Conservation (phyloP, 768 basidiomycete genomes). For the Cystobasidium ongulense region DNA sequence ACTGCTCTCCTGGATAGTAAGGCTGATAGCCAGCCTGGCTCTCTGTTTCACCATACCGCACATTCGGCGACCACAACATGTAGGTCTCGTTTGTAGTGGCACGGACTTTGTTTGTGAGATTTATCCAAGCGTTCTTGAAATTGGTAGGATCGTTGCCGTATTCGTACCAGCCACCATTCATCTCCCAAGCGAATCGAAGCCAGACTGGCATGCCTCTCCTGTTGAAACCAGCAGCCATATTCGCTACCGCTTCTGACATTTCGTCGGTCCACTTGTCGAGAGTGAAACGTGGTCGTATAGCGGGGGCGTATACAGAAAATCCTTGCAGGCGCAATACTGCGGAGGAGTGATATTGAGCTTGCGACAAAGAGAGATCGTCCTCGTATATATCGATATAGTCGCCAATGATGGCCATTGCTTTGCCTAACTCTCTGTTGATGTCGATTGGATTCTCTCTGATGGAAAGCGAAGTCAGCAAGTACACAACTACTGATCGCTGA, state of each 20-base stretch:
- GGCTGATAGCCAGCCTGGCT: slow-evolving; percentile 23
- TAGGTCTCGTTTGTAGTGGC: slow-evolving; percentile 29
- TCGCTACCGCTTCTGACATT: slow-evolving; percentile 30
- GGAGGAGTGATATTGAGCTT: slow-evolving; percentile 29
- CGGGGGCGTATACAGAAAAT: slow-evolving; percentile 32
- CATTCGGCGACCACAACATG: slow-evolving; percentile 35
- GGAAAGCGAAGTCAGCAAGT: not conserved
- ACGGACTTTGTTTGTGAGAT: slow-evolving; percentile 11
- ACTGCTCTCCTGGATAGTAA: slow-evolving; percentile 34
- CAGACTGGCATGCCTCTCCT: slow-evolving; percentile 31
- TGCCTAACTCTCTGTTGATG: slow-evolving; percentile 30
- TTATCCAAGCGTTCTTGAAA: slow-evolving; percentile 29
- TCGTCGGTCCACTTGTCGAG: slow-evolving; percentile 32
- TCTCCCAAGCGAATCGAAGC: slow-evolving; percentile 35
- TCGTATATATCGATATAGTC: slow-evolving; percentile 31
- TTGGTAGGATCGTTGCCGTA: slow-evolving; percentile 30
- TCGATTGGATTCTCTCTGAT: slow-evolving; percentile 28
- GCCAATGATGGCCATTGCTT: slow-evolving; percentile 30
- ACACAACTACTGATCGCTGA: not conserved
- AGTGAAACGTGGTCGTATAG: slow-evolving; percentile 28
- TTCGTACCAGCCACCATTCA: slow-evolving; percentile 35
- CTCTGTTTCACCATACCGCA: slow-evolving; percentile 25
- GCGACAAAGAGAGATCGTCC: slow-evolving; percentile 22
- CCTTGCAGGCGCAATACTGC: slow-evolving; percentile 25
- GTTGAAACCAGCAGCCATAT: slow-evolving; percentile 17